Conservation (phyloP, 2,329 filamentous ascomycete species). For the Colletotrichum sojae region DNA sequence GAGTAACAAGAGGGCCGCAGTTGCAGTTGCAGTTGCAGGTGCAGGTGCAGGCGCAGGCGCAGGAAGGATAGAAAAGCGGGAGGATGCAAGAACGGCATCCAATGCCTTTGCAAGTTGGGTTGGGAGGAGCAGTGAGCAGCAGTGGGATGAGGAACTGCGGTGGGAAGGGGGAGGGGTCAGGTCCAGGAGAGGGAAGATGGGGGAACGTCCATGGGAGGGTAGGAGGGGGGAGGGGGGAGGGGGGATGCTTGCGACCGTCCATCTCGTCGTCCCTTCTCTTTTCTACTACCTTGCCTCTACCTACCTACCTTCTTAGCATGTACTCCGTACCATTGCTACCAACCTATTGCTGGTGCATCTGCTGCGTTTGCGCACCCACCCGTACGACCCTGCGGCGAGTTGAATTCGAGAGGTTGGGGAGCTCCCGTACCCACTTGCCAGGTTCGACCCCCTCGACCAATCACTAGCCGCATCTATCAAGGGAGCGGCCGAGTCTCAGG, state of each 20-base stretch:
- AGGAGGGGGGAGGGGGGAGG: background rate
- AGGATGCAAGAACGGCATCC: conserved; percentile 35
- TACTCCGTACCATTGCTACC: no score
- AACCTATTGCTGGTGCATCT: conserved; percentile 3
- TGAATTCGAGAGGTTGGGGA: conserved; percentile 54
- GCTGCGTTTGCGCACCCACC: conserved; percentile 29
- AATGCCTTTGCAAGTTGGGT: conserved; percentile 10
- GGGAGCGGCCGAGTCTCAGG: conserved; percentile 32
- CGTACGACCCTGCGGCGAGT: conserved; percentile 30
- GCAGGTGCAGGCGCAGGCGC: background rate
- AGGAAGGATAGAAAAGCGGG: conserved; percentile 33
- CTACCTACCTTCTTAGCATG: no score
- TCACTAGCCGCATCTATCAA: conserved; percentile 6
- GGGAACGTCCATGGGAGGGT: no score
- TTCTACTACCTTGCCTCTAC: conserved; percentile 32
- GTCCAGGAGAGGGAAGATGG: background rate
- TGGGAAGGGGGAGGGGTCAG: background rate
- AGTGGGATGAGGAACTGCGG: conserved; percentile 1
- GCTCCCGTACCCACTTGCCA: conserved; percentile 38
- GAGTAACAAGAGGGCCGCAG: conserved; percentile 26
- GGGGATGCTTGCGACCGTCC: background rate
- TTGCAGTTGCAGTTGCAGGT: no score
- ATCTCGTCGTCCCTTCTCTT: conserved; percentile 11
- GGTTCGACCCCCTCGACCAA: conserved; percentile 31
- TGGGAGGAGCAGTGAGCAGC: background rate